These are phyloP conservation scores for Fraxinus sp. DNA, from an alignment of 305 asterid genomes.

Conservation along the genomic window DNA sequence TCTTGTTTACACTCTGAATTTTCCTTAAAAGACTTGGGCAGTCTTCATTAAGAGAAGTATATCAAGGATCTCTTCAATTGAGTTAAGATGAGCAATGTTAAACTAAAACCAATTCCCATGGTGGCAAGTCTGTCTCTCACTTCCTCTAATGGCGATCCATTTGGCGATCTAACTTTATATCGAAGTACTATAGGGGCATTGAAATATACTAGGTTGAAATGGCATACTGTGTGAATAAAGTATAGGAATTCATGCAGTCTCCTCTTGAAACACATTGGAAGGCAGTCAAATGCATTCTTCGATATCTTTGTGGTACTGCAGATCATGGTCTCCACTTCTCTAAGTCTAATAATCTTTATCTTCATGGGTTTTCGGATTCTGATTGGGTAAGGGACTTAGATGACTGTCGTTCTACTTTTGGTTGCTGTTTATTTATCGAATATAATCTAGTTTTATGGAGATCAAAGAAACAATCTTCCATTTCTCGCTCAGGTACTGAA, in stretches of 20 bases:
- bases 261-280: too few relatives aligned
- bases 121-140: not conserved
- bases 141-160: too few relatives aligned
- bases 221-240: too few relatives aligned
- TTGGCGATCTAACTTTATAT: too few relatives aligned
- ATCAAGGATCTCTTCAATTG: not conserved
- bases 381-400: not conserved
- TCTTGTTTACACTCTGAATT: not conserved
- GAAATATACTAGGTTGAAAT: too few relatives aligned
- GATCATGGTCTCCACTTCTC: too few relatives aligned
- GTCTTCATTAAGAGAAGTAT: not conserved
- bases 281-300: too few relatives aligned
- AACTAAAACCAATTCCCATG: not conserved
- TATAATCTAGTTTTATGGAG: not conserved
- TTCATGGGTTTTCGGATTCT: not conserved
- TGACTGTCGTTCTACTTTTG: not conserved
- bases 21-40: not conserved
- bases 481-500: not conserved
- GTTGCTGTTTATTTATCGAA: not conserved
- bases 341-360: not conserved
- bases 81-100: not conserved
- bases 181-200: too few relatives aligned
- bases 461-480: not conserved
- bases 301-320: too few relatives aligned
- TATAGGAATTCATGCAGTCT: too few relatives aligned